These are phyloP conservation scores for Brasilioporus rufonigricans DNA, from an alignment of 768 basidiomycete genomes.

Conservation along the genomic window DNA sequence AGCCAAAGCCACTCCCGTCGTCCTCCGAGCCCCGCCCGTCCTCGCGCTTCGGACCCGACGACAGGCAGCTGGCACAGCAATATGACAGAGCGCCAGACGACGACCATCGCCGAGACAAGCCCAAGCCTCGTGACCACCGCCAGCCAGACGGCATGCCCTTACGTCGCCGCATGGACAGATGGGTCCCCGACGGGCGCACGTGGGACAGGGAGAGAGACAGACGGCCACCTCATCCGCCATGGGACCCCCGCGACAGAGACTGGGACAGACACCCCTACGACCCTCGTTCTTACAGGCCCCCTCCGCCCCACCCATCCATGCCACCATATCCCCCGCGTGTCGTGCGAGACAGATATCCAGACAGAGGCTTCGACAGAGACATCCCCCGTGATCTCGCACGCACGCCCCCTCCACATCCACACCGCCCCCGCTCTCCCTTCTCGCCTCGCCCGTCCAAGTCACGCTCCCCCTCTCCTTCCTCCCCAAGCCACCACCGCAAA, in stretches of 20 bases:
- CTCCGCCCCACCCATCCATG: conserved; percentile 2
- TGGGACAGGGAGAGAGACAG: conserved; percentile 31
- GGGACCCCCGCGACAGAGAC: conserved; percentile 27
- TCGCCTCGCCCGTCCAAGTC: conserved; percentile 33
- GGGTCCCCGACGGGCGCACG: conserved; percentile 28
- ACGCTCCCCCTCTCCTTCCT: conserved; percentile 39
- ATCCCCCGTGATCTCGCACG: conserved; percentile 20
- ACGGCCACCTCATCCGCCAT: conserved; percentile 13
- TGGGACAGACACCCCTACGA: conserved; percentile 22
- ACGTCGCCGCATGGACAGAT: conserved; percentile 24
- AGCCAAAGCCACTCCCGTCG: conserved; percentile 34
- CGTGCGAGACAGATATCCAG: conserved; percentile 25
- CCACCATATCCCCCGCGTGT: conserved; percentile 15
- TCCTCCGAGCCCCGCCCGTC: conserved; percentile 29
- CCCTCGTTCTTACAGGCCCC: conserved; percentile 19
- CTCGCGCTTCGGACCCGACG: conserved; percentile 34
- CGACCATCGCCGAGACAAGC: conserved; percentile 37
- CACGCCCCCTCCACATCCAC: conserved; percentile 21
- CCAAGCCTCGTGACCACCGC: conserved; percentile 21
- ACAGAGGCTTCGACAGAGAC: conserved; percentile 24
- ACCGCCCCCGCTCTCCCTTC: conserved; percentile 19
- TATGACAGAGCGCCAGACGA: conserved; percentile 46
- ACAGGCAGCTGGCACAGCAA: conserved; percentile 23
- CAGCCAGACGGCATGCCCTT: conserved; percentile 11
- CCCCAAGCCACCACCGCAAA: conserved; percentile 32